These are phyloP conservation scores for Fistulifera pelliculosa DNA, from an alignment of 108 stramenopile genomes.

Conservation along the genomic window DNA sequence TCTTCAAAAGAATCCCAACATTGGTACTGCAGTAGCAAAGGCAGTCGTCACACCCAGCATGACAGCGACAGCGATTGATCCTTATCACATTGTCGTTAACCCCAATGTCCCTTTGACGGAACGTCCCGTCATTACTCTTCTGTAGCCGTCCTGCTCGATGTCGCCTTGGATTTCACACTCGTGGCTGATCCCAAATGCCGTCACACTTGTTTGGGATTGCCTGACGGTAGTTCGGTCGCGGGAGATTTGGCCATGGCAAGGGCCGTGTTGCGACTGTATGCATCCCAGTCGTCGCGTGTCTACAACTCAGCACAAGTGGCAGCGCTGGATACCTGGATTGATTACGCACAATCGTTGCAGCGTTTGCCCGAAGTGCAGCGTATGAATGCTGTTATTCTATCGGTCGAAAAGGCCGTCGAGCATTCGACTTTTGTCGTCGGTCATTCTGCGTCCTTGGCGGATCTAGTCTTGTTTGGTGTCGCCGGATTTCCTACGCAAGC, in stretches of 20 bases:
- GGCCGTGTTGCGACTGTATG: not conserved
- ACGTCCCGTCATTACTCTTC: slow-evolving; percentile 71
- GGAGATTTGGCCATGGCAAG: slow-evolving; percentile 80
- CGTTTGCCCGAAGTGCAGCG: slow-evolving; percentile 38
- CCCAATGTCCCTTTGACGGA: slow-evolving; percentile 58
- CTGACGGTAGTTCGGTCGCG: slow-evolving; percentile 17
- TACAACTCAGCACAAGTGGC: slow-evolving; percentile 3
- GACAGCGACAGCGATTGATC: slow-evolving; percentile 20
- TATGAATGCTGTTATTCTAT: slow-evolving; percentile 46
- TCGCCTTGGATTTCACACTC: slow-evolving; percentile 47
- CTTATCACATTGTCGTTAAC: slow-evolving; percentile 67
- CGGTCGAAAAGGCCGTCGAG: slow-evolving; percentile 60
- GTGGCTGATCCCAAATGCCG: slow-evolving; percentile 56
- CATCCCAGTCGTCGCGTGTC: not conserved
- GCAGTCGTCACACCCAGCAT: not conserved
- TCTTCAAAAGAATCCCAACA: slow-evolving; percentile 1
- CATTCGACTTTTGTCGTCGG: slow-evolving; percentile 65
- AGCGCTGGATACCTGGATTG: slow-evolving; percentile 85
- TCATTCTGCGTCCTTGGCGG: slow-evolving; percentile 75
- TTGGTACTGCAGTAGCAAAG: not conserved
- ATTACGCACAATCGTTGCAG: slow-evolving; percentile 64
- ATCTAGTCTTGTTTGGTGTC: slow-evolving; percentile 73
- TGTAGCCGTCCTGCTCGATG: slow-evolving; percentile 55
- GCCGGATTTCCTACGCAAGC: slow-evolving; percentile 61
- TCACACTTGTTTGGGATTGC: slow-evolving; percentile 36